These are phyloP conservation scores for Amaranthus tricolor DNA, from an alignment of 179 eudicot species.

Conservation along the genomic window DNA sequence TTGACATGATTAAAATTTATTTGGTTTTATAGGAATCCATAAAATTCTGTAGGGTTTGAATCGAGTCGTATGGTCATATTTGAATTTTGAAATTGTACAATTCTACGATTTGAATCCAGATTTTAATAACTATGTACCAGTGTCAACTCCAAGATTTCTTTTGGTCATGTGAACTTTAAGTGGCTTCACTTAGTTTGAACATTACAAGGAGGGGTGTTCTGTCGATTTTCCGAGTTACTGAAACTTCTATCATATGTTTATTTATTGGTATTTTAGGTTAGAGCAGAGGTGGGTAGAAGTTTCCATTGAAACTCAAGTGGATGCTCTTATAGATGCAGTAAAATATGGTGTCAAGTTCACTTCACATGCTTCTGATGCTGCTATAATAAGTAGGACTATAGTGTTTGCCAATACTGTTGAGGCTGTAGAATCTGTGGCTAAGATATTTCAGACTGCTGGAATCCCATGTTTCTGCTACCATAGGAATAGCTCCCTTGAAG, in stretches of 20 bases:
- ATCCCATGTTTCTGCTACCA: conserved; percentile 75
- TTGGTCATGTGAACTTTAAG: background rate
- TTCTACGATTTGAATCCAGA: too few relatives aligned
- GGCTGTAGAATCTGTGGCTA: conserved; percentile 84
- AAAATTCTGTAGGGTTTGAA: too few relatives aligned
- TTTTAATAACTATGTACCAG: too few relatives aligned
- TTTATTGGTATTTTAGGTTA: conserved; percentile 48
- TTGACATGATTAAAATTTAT: too few relatives aligned
- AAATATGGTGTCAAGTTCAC: conserved; percentile 36
- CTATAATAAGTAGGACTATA: conserved; percentile 57
- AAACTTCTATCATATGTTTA: background rate
- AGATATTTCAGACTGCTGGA: conserved; percentile 59
- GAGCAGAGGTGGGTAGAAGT: conserved; percentile 89
- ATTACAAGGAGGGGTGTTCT: background rate
- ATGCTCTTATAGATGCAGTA: conserved; percentile 72
- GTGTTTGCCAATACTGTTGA: conserved; percentile 96
- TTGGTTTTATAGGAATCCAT: too few relatives aligned
- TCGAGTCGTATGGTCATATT: too few relatives aligned
- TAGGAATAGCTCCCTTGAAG: conserved; percentile 70
- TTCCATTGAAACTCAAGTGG: conserved; percentile 75
- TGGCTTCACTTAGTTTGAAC: background rate
- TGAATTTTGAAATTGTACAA: too few relatives aligned
- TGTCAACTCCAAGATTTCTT: background rate
- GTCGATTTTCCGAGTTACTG: background rate
- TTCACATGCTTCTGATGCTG: conserved; percentile 27